Conservation (phyloP, 2,329 filamentous ascomycete species). For the Rhynchosporium secalis region DNA sequence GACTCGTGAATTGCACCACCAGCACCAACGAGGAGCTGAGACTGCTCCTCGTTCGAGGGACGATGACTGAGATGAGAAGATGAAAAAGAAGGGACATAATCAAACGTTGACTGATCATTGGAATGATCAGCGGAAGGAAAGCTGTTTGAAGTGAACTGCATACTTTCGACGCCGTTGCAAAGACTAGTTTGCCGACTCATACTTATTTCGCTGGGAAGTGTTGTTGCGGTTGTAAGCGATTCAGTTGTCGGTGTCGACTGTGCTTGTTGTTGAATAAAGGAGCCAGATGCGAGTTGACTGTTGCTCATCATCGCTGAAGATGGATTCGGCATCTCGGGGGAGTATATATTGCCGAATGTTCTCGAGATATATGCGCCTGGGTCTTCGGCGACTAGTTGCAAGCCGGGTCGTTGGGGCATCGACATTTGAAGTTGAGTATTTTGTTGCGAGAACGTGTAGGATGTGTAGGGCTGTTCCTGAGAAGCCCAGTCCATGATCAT, state of each 20-base stretch:
- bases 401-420: slow-evolving; percentile 31
- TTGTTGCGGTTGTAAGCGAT: slow-evolving; percentile 39
- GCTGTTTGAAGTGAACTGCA: slow-evolving; percentile 38
- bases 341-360: slow-evolving; percentile 18
- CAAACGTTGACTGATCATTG: slow-evolving; percentile 35
- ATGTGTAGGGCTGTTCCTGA: slow-evolving; percentile 34
- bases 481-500: slow-evolving; percentile 33
- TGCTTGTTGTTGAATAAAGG: slow-evolving; percentile 32
- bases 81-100: slow-evolving; percentile 33
- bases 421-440: slow-evolving; percentile 25
- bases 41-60: slow-evolving; percentile 39
- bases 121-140: slow-evolving; percentile 36
- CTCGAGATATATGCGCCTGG: slow-evolving; percentile 34
- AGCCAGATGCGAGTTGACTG: slow-evolving; percentile 24
- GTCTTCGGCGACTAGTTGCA: slow-evolving; percentile 35
- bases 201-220: slow-evolving; percentile 31
- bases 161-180: slow-evolving; percentile 39
- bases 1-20: slow-evolving; percentile 39
- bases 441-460: slow-evolving; percentile 35
- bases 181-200: slow-evolving; percentile 41
- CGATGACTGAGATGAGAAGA: slow-evolving; percentile 35
- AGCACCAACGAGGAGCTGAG: slow-evolving; percentile 37
- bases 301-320: slow-evolving; percentile 23
- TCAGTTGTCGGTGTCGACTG: slow-evolving; percentile 37
- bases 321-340: slow-evolving; percentile 27